These are phyloP conservation scores for Claviceps sp. DNA, from an alignment of 2,329 filamentous ascomycete genomes.

Conservation along the genomic window DNA sequence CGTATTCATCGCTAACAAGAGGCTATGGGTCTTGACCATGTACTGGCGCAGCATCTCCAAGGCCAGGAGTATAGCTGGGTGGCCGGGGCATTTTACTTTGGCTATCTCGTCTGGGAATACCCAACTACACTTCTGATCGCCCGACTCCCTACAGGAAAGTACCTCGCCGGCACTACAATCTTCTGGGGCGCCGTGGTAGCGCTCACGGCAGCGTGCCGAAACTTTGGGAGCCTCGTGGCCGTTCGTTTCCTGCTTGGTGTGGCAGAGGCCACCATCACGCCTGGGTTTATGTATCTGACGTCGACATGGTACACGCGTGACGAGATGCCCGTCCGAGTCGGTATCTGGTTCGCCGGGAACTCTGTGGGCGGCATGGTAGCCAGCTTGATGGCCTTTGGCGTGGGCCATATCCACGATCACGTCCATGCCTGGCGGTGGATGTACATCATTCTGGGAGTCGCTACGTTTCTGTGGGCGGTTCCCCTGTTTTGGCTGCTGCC, in stretches of 20 bases:
- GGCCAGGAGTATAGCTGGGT: constrained; percentile 6
- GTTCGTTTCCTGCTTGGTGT: constrained; percentile 40
- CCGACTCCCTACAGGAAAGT: constrained; percentile 32
- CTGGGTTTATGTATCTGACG: constrained; percentile 39
- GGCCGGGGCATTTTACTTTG: constrained; percentile 22
- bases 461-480: constrained; percentile 38
- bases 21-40: neutral
- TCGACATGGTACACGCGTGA: constrained; percentile 36
- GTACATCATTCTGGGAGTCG: constrained; percentile 39
- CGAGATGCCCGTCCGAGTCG: constrained; percentile 35
- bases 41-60: constrained; percentile 5
- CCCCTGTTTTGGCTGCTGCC: constrained; percentile 35
- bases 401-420: constrained; percentile 36
- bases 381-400: constrained; percentile 38
- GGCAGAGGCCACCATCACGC: constrained; percentile 39
- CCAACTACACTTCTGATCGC: constrained; percentile 34
- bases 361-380: constrained; percentile 33
- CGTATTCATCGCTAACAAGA: constrained; percentile 6
- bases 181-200: constrained; percentile 34
- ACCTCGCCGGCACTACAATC: constrained; percentile 30
- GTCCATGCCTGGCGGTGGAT: constrained; percentile 43
- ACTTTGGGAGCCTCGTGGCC: constrained; percentile 22
- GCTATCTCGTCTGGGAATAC: constrained; percentile 36
- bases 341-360: constrained; percentile 43
- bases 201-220: constrained; percentile 28